Percentiles rank a stretch among this genome's conserved stretches.
Evolutionary conservation across 2,329 filamentous ascomycete species (phyloP).

Genomic region (Colletotrichum eremochloae): DNA sequence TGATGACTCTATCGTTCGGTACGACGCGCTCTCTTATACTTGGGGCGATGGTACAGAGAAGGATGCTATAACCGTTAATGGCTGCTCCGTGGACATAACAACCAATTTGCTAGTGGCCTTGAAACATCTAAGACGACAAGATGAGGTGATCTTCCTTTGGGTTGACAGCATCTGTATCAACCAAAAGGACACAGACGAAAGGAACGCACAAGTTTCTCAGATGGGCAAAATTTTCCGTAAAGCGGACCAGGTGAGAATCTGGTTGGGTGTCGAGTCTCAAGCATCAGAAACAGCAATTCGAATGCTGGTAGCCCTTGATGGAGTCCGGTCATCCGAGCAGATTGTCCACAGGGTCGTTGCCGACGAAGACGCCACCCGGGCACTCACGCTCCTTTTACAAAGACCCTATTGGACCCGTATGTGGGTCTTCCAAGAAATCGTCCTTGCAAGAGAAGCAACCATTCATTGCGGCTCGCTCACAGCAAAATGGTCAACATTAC

Average conservation of each 20-base stretch:
- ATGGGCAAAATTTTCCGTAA: neutral
- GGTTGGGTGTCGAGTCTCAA: neutral
- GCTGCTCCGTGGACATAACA: neutral
- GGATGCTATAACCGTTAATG: neutral
- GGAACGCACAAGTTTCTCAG: neutral
- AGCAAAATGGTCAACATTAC: neutral
- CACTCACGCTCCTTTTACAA: neutral
- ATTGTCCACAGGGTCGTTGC: neutral
- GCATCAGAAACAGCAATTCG: neutral
- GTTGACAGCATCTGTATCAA: slow-evolving; percentile 6
- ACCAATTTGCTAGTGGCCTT: neutral
- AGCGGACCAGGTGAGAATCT: neutral
- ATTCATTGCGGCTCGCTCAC: neutral
- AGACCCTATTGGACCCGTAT: slow-evolving; percentile 10
- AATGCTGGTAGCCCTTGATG: no score
- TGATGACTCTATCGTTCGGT: neutral
- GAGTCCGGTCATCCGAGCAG: neutral
- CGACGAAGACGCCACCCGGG: neutral
- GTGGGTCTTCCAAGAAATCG: slow-evolving; percentile 16
- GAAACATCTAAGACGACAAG: neutral
- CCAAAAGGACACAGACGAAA: neutral
- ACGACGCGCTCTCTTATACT: neutral
- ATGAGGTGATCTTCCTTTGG: neutral
- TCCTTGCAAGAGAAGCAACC: neutral
- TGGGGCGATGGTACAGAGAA: neutral